These are phyloP conservation scores for Carpinus fangiana DNA, from an alignment of 306 rosid genomes.

Conservation along the genomic window DNA sequence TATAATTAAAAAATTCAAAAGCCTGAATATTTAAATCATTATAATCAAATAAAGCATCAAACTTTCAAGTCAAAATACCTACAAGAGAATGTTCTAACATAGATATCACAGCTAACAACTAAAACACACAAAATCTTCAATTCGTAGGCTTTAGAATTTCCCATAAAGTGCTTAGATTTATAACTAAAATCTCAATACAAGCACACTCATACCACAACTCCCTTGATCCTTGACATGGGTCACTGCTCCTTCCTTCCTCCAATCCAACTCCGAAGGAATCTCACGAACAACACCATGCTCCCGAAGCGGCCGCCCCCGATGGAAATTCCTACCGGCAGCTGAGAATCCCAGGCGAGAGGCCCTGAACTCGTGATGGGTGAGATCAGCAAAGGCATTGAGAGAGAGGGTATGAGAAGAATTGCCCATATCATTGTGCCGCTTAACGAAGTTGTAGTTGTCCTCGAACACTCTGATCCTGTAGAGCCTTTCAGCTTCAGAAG, in stretches of 20 bases:
- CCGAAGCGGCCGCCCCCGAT: conserved; percentile 14
- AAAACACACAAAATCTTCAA: background rate
- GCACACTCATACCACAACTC: conserved; percentile 64
- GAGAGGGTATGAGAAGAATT: conserved; percentile 64
- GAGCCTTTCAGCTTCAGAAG: conserved; percentile 55
- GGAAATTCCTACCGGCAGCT: conserved; percentile 36
- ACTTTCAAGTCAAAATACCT: background rate
- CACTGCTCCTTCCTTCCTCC: conserved; percentile 79
- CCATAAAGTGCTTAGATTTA: background rate
- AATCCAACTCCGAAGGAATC: conserved; percentile 74
- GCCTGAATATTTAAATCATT: background rate
- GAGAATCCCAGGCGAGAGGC: conserved; percentile 72
- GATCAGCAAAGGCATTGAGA: conserved; percentile 84
- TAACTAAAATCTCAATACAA: background rate
- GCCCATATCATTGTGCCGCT: conserved; percentile 45
- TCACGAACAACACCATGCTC: conserved; percentile 17
- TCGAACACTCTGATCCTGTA: conserved; percentile 60
- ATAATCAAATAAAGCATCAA: background rate
- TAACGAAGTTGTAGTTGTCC: conserved; percentile 63
- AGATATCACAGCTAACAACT: background rate
- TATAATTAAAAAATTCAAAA: background rate
- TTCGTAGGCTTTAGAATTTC: background rate
- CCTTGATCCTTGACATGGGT: conserved; percentile 81
- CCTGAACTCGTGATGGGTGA: conserved; percentile 79
- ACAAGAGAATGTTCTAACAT: background rate